phyloP scores from a whole-genome alignment of 306 rosid genomes.

The Mimosa pudica region DNA sequence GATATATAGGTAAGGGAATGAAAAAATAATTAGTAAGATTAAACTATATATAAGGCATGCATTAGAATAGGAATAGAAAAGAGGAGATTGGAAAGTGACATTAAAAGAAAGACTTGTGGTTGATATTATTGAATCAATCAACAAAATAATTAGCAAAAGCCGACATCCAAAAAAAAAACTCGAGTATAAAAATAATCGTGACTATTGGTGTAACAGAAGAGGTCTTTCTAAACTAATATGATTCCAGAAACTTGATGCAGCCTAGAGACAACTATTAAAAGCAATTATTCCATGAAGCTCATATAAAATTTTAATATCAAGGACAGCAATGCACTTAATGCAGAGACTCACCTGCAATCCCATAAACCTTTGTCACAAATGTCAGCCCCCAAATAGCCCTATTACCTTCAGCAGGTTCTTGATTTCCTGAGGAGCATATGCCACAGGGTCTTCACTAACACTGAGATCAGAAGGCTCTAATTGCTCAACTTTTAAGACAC shows the following conservation, averaged over 20 bases:
- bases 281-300: neutral
- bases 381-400: conserved; percentile 85
- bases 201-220: no score
- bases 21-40: no score
- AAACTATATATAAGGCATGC: no score
- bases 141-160: no score
- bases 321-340: neutral
- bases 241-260: conserved; percentile 67
- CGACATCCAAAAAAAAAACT: no score
- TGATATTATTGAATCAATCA: no score
- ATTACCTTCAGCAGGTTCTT: conserved; percentile 79
- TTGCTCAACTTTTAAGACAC: conserved; percentile 91
- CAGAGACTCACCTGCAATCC: conserved; percentile 59
- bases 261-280: conserved; percentile 26
- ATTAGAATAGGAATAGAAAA: no score
- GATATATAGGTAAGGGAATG: no score
- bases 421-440: conserved; percentile 85
- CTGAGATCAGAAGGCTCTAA: conserved; percentile 88
- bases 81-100: no score
- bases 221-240: no score
- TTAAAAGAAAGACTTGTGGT: no score
- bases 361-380: conserved; percentile 76
- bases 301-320: neutral
- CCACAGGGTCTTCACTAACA: conserved; percentile 88
- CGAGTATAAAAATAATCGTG: no score